phyloP scores from a whole-genome alignment of 140 eudicot genomes.

The Ambrosia hybrid region DNA sequence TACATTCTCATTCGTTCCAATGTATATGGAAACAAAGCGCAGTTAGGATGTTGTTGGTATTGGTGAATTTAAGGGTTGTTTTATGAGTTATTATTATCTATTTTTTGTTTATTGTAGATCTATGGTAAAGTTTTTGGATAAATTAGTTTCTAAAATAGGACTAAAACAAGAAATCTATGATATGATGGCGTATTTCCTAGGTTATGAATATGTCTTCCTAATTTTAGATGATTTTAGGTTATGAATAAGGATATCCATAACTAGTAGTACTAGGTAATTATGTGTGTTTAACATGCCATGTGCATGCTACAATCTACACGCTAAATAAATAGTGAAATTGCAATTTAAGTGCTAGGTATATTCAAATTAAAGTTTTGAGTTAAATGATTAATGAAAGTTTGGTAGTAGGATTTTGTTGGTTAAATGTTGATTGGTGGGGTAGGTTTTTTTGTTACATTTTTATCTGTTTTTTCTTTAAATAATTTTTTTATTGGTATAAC shows the following conservation, averaged over 20 bases:
- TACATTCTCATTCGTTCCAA: neutral
- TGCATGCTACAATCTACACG: neutral
- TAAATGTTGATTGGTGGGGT: neutral
- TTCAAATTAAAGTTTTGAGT: conserved; percentile 1
- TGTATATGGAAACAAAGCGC: neutral
- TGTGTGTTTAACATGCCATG: neutral
- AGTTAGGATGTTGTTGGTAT: neutral
- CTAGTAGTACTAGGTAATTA: neutral
- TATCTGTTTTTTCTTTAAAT: neutral
- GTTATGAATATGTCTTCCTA: too few species aligned
- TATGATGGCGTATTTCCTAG: too few species aligned
- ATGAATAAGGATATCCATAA: too few species aligned
- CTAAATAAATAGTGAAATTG: neutral
- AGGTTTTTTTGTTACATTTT: neutral
- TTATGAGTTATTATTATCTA: too few species aligned
- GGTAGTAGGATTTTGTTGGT: neutral
- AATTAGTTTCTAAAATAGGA: too few species aligned
- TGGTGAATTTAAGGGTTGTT: too few species aligned
- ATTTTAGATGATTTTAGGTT: too few species aligned
- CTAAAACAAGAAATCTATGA: too few species aligned
- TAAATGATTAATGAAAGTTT: neutral
- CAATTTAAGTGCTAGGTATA: neutral
- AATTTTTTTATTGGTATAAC: neutral
- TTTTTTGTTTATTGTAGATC: too few species aligned
- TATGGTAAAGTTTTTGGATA: too few species aligned